phyloP scores from a whole-genome alignment of 805 yeast genomes.

The Saturnispora serradocipensis region DNA sequence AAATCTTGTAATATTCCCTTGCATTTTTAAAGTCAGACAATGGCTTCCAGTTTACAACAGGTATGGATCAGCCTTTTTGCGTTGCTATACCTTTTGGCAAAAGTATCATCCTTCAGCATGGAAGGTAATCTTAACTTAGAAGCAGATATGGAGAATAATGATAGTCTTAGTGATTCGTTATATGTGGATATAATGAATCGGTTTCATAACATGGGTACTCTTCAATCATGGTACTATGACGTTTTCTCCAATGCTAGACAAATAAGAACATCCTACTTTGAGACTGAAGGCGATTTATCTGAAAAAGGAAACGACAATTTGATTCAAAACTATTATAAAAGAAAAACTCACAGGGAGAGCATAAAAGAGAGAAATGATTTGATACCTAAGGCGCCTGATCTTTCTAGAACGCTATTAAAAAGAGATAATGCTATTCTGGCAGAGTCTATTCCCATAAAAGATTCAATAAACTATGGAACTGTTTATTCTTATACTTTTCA shows the following conservation, averaged over 20 bases:
- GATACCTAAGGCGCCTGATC: not conserved
- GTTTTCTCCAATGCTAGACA: not conserved
- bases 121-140: not conserved
- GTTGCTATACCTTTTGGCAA: no score
- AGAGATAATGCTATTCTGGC: slow-evolving; percentile 2
- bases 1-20: no score
- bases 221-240: not conserved
- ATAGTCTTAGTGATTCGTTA: not conserved
- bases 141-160: not conserved
- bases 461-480: slow-evolving; percentile 8
- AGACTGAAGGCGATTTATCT: not conserved
- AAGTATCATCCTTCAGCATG: not conserved
- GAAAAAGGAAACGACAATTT: not conserved
- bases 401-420: not conserved
- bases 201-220: not conserved
- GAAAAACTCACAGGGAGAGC: not conserved
- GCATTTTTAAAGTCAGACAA: not conserved
- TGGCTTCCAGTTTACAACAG: not conserved
- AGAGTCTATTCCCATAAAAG: slow-evolving; percentile 11
- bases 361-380: not conserved
- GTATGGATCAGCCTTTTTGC: not conserved
- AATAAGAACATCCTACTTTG: not conserved
- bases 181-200: slow-evolving; percentile 1
- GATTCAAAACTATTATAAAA: not conserved
- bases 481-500: slow-evolving; percentile 6